phyloP scores from a whole-genome alignment of 352 stramenopile genomes.

The Phytophthora tubulina region DNA sequence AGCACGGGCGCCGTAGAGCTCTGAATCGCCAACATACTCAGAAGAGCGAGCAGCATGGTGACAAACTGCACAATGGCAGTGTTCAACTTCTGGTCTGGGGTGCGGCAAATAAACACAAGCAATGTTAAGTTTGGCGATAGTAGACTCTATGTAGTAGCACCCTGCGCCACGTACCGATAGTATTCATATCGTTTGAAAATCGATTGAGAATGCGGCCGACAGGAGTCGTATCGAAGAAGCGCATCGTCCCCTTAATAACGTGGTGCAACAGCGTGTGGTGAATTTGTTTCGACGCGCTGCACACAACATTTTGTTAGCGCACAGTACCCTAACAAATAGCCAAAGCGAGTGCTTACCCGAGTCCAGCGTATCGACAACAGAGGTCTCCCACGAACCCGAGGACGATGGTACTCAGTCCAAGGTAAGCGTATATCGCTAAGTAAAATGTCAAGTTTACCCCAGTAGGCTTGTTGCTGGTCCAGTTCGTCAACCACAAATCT shows the following conservation, averaged over 20 bases:
- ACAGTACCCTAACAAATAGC: background rate
- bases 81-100: conserved; percentile 70
- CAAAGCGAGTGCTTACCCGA: conserved; percentile 47
- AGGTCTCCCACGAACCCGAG: conserved; percentile 65
- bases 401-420: conserved; percentile 60
- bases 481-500: conserved; percentile 75
- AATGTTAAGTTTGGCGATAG: background rate
- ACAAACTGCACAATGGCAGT: conserved; percentile 52
- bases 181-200: conserved; percentile 78
- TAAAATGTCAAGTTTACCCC: conserved; percentile 52
- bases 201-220: conserved; percentile 83
- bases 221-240: conserved; percentile 89
- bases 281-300: conserved; percentile 68
- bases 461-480: conserved; percentile 47
- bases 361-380: conserved; percentile 53
- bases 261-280: conserved; percentile 69
- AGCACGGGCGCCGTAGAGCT: conserved; percentile 55
- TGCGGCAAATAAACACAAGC: background rate
- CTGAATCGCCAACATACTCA: conserved; percentile 67
- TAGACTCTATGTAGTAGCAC: background rate
- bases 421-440: conserved; percentile 64
- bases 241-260: conserved; percentile 82
- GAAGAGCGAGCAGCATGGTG: conserved; percentile 57
- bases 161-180: conserved; percentile 53
- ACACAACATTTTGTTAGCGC: conserved; percentile 27